Evolutionary conservation across 2,329 filamentous ascomycete genomes (phyloP).

Genomic region (Pestalotiopsis sp.): DNA sequence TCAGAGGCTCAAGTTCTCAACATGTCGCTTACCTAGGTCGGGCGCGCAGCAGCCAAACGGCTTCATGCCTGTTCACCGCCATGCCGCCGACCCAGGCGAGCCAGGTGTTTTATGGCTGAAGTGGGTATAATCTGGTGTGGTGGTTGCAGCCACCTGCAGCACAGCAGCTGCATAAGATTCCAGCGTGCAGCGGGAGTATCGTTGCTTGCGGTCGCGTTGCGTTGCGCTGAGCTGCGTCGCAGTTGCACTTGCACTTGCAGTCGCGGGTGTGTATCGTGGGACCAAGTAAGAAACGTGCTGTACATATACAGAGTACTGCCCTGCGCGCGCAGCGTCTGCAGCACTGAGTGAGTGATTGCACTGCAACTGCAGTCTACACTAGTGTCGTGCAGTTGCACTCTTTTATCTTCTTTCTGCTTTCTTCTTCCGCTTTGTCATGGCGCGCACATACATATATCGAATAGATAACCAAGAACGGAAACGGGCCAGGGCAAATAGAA

Average conservation of each 20-base stretch:
- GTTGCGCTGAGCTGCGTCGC: not conserved
- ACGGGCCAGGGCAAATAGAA: not conserved
- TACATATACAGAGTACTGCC: no score
- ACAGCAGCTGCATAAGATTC: slow-evolving; percentile 18
- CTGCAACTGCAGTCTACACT: not conserved
- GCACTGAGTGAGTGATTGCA: not conserved
- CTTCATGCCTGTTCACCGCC: slow-evolving; percentile 38
- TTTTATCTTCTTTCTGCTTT: not conserved
- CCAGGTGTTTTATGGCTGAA: slow-evolving; percentile 12
- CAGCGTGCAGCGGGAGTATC: not conserved
- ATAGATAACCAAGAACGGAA: not conserved
- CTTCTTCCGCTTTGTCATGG: not conserved
- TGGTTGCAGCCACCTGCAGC: slow-evolving; percentile 32
- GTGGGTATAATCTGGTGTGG: slow-evolving; percentile 19
- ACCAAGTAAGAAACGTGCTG: not conserved
- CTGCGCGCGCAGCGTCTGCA: no score
- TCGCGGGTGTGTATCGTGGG: not conserved
- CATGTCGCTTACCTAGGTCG: slow-evolving; percentile 22
- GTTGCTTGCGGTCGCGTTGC: not conserved
- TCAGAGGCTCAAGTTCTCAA: slow-evolving; percentile 19
- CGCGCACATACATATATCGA: not conserved
- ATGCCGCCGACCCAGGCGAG: slow-evolving; percentile 27
- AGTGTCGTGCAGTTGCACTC: not conserved
- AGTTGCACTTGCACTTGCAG: not conserved
- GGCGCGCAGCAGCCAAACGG: slow-evolving; percentile 31